Base-by-base conservation (phyloP, 2,329 filamentous ascomycete species). In the Chaetomium strumarium region DNA sequence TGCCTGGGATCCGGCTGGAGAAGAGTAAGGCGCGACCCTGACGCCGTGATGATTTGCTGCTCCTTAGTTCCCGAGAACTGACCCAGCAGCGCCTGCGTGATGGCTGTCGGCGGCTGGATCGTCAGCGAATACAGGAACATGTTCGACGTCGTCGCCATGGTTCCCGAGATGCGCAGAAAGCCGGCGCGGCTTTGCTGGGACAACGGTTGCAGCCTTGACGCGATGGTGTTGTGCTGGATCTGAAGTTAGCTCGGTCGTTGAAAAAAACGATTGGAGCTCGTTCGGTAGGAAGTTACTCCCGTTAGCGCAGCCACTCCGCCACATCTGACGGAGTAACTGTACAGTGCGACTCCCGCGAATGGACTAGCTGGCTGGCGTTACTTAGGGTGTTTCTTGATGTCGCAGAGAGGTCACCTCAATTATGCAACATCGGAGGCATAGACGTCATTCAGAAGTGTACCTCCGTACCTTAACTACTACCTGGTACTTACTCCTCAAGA, bases 101-200 rank as follows among this genome's bases (percentile, higher is more conserved):
- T 84, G 55, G 90, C 87, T 61, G 90, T 91, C 33, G 93, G 89
- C 63, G 89, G 86, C 73, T 96, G 90, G 66, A 99, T 85, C 62
- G 93, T 97, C 75, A 99, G 79, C 66, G 90, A 93, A 76, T 99
- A 99, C 75, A 99, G 85, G 71, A 96, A 96, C 90, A 96, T 95
- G 70, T 92, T 92, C 61, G 91, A 96, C 57, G 92, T 96, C 69
- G 91, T 95, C 76, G 93, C 92, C 93, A 97, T 97, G 68, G 67
- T 79, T 67, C 65, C 71, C 58, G 58, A 50, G 66, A 66, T 67
- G 71, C 73, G 73, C 74, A 75, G 73, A 67, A 66, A 72, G 72
- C 73, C 75, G 74, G 75, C 73, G 72, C 72, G 72, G 73, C 72
- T 60, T 56, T 55, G 52, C 41, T 58, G 33, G 16, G 43, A 29